These are phyloP conservation scores for Talaromyces sp. DNA, from an alignment of 2,329 filamentous ascomycete genomes.

Conservation along the genomic window DNA sequence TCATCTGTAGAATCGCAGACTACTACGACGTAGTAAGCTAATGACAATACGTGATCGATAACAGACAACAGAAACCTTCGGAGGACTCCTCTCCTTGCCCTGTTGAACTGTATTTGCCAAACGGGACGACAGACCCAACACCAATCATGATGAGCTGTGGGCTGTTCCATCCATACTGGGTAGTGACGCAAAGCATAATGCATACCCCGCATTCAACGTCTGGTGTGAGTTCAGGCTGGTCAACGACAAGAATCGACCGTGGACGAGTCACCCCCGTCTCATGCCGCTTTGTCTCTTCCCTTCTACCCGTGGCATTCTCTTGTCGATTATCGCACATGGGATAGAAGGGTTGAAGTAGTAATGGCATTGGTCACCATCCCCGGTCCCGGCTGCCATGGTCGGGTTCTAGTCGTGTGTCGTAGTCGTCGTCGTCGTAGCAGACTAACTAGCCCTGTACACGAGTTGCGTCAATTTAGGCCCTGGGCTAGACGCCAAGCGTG, in stretches of 20 bases:
- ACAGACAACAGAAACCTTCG: background rate
- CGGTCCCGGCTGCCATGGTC: constrained; percentile 7
- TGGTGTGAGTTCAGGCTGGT: constrained; percentile 4
- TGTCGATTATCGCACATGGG: background rate
- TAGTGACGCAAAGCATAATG: constrained; percentile 14
- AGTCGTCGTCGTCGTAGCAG: background rate
- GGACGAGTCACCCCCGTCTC: background rate
- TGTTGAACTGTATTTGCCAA: background rate
- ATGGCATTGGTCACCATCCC: constrained; percentile 5
- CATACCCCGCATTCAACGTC: constrained; percentile 18
- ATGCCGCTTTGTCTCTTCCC: background rate
- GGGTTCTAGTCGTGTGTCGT: background rate
- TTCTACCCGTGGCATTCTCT: background rate
- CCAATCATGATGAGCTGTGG: background rate
- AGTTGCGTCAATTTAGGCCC: background rate
- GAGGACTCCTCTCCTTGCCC: background rate
- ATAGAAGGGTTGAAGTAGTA: constrained; percentile 2
- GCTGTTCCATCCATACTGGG: background rate
- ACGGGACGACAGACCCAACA: background rate
- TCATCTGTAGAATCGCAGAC: constrained; percentile 7
- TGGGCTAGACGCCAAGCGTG: background rate
- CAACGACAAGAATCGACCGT: background rate
- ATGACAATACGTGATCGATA: constrained; percentile 6
- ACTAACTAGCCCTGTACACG: background rate
- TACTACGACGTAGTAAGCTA: too few species aligned